Base-by-base conservation (phyloP, 2,329 filamentous ascomycete genomes). In the Penicillium rolfsii region DNA sequence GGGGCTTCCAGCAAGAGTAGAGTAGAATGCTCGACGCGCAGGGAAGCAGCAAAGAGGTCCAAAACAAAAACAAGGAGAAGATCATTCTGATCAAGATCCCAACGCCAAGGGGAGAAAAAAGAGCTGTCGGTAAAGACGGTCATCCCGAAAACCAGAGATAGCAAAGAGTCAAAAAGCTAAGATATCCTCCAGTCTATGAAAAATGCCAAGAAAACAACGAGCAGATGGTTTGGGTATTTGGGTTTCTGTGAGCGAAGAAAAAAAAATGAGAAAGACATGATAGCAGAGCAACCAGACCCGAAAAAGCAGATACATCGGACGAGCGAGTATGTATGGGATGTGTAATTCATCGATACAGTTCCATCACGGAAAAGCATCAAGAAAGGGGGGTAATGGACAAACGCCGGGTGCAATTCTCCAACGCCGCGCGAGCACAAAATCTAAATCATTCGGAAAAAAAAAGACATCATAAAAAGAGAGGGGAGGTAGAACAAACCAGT, bases 111-210 rank as follows among this genome's bases (percentile, higher is more conserved):
- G 33, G 19, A 46, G 57, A 49, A 33, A 33, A 30, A 57, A 40
- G 36, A 38, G 50, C 40, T 26, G 9, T 48, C 16, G 19, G 50
- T 53, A 53, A 35, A 57, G 57, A 26, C 30, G 52, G 22, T 48
- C 26, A 50, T 35, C 48, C 35, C 30, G 48, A 50, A 35, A 40
- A 9, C 1, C 22, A 28, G 26, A 52, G 38, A 33, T n/a, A 19
- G 22, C 6, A 22, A 45, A 60, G 14, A 45, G 30, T 24, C 19
- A 14, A 30, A 50, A 33, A 56, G 53, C 9, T 14, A 14, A 61
- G 48, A 59, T 35, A 59, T 28, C 61, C 63, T 56, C 60, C 67
- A 55, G 54, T 70, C 67, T 70, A 70, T 69, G 60, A 57, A 55
- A 45, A 59, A 59, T 62, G 53, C 26, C 52, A 56, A 55, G 26